phyloP scores from a whole-genome alignment of 108 stramenopile genomes.

The Halocafeteria seosinensis region DNA sequence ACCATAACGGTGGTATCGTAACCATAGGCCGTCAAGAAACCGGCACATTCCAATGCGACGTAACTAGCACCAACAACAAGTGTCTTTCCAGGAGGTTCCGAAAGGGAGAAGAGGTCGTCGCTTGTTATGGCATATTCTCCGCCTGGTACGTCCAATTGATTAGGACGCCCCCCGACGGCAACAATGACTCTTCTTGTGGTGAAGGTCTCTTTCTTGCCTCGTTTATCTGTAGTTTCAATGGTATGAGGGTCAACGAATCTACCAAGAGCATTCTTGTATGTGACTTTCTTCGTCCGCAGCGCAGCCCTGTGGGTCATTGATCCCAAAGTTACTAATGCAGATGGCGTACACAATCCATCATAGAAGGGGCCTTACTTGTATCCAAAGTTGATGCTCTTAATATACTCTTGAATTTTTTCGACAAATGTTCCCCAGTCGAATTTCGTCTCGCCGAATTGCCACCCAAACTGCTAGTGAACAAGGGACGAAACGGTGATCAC shows the following conservation, averaged over 20 bases:
- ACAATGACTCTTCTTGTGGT: slow-evolving; percentile 62
- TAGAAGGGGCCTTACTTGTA: too few species aligned
- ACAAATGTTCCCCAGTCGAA: slow-evolving; percentile 20
- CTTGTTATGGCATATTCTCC: slow-evolving; percentile 77
- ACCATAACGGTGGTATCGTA: slow-evolving; percentile 79
- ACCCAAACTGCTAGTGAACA: slow-evolving; percentile 20
- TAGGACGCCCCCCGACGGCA: slow-evolving; percentile 83
- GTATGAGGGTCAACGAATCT: slow-evolving; percentile 54
- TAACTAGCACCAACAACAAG: slow-evolving; percentile 89
- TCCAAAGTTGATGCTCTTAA: slow-evolving; percentile 33
- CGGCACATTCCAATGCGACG: slow-evolving; percentile 91
- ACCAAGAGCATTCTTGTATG: slow-evolving; percentile 71
- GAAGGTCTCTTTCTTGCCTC: slow-evolving; percentile 4
- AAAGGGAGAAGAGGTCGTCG: slow-evolving; percentile 81
- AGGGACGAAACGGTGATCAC: slow-evolving; percentile 4
- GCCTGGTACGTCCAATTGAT: slow-evolving; percentile 12
- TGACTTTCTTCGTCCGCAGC: slow-evolving; percentile 72
- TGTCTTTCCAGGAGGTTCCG: slow-evolving; percentile 70
- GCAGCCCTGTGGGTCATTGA: slow-evolving; percentile 75
- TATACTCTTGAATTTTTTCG: slow-evolving; percentile 22
- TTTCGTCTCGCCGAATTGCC: slow-evolving; percentile 14
- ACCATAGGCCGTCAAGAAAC: slow-evolving; percentile 74
- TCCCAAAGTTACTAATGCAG: too few species aligned
- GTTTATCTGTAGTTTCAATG: slow-evolving; percentile 15
- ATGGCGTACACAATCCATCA: too few species aligned